phyloP scores from a whole-genome alignment of 2,329 filamentous ascomycete genomes.

The Fusarium scirpi region DNA sequence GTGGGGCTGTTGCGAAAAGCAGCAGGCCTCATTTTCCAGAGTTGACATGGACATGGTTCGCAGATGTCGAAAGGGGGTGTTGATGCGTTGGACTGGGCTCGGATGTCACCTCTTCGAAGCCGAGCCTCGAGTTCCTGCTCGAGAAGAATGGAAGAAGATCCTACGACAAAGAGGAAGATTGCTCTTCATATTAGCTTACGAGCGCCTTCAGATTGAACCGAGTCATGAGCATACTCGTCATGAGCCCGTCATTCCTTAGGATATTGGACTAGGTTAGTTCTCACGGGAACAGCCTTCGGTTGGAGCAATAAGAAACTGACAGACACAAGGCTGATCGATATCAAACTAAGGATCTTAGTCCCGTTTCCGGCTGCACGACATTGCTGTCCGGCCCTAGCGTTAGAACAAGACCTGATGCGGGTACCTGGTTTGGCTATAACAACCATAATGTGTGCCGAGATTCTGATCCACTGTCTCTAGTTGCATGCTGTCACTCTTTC shows the following conservation, averaged over 20 bases:
- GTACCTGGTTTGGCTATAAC: conserved; percentile 19
- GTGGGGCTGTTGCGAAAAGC: conserved; percentile 31
- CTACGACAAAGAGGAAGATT: not conserved
- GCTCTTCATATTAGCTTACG: not conserved
- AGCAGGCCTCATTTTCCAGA: conserved; percentile 14
- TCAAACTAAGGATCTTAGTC: conserved; percentile 26
- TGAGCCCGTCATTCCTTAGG: conserved; percentile 6
- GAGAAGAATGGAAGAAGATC: too few relatives aligned
- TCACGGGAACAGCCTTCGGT: not conserved
- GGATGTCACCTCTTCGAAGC: conserved; percentile 7
- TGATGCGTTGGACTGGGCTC: conserved; percentile 2
- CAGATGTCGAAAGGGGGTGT: conserved; percentile 28
- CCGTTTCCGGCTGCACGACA: conserved; percentile 36
- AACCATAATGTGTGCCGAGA: conserved; percentile 1
- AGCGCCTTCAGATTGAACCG: not conserved
- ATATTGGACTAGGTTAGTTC: not conserved
- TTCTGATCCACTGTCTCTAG: conserved; percentile 1
- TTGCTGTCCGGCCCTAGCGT: conserved; percentile 25
- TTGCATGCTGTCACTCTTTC: not conserved
- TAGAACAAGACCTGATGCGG: conserved; percentile 16
- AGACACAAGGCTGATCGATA: conserved; percentile 25
- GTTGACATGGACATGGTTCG: conserved; percentile 10
- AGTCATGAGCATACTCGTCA: not conserved
- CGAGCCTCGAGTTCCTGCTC: not conserved
- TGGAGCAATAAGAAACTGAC: not conserved